phyloP scores from a whole-genome alignment of 495 filamentous ascomycete genomes.

The Cercophora newfieldiana region DNA sequence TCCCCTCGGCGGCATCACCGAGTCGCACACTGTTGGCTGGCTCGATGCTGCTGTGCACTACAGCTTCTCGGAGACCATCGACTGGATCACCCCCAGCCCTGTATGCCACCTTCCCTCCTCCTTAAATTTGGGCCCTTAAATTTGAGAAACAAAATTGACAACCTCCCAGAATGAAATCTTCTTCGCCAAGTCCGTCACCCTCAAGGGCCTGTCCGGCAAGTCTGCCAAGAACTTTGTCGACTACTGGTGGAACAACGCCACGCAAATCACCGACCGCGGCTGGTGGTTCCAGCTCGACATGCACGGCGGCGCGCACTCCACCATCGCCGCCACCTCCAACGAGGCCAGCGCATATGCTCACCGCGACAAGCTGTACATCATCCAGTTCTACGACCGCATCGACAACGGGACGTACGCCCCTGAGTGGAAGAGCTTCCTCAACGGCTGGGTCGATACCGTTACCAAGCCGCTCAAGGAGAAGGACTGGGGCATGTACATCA shows the following conservation, averaged over 20 bases:
- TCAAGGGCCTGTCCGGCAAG: constrained; percentile 33
- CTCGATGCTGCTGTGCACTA: constrained; percentile 37
- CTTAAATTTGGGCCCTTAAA: background rate
- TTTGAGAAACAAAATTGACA: constrained; percentile 32
- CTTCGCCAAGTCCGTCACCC: constrained; percentile 39
- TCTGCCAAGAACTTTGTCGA: constrained; percentile 35
- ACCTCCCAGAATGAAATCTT: constrained; percentile 37
- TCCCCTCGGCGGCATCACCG: constrained; percentile 23
- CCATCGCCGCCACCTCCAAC: constrained; percentile 30
- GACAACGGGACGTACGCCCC: constrained; percentile 23
- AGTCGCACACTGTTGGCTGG: constrained; percentile 32
- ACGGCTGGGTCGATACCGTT: constrained; percentile 33
- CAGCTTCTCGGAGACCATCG: constrained; percentile 25
- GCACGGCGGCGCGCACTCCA: constrained; percentile 40
- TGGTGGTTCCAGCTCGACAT: constrained; percentile 44
- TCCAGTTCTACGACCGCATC: constrained; percentile 39
- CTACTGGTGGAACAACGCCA: constrained; percentile 40
- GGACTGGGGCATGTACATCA: constrained; percentile 44
- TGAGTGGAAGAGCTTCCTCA: constrained; percentile 29
- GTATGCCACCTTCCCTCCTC: background rate
- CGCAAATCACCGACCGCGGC: constrained; percentile 28
- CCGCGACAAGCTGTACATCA: constrained; percentile 42
- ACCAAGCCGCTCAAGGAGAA: constrained; percentile 21
- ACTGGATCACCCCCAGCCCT: constrained; percentile 22
- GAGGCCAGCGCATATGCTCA: constrained; percentile 37